Conservation (phyloP, 257 asterid species). For the Verbascum thapsus region DNA sequence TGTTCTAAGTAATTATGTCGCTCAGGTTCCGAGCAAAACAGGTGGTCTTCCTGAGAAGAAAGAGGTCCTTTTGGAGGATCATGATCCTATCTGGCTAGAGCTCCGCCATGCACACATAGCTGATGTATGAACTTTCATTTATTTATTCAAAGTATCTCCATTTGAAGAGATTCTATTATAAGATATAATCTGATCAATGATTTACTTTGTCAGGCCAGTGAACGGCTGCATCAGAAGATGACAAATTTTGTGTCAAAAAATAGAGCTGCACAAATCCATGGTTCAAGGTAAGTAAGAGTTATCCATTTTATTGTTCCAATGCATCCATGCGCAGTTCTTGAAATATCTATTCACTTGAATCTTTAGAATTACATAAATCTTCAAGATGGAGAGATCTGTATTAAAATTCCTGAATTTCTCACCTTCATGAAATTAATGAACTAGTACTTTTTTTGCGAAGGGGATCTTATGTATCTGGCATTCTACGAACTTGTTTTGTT, state of each 20-base stretch:
- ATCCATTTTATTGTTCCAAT: conserved; percentile 28
- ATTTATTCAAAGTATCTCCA: conserved; percentile 7
- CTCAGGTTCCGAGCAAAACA: conserved; percentile 80
- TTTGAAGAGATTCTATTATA: conserved; percentile 15
- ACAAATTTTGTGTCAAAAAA: conserved; percentile 86
- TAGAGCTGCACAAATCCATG: conserved; percentile 97
- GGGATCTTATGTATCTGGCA: not conserved
- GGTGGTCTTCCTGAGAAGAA: conserved; percentile 88
- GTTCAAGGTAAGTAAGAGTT: conserved; percentile 74
- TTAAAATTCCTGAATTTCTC: conserved; percentile 1
- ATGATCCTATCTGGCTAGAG: conserved; percentile 98
- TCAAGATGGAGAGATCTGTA: conserved; percentile 13
- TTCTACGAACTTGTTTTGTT: conserved; percentile 4
- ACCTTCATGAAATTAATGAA: not conserved
- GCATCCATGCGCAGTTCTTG: no score
- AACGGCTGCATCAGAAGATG: conserved; percentile 94
- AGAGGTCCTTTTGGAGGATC: conserved; percentile 98
- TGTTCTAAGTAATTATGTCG: conserved; percentile 29
- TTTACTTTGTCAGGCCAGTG: conserved; percentile 77
- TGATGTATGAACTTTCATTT: conserved; percentile 63
- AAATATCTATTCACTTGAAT: no score
- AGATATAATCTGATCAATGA: conserved; percentile 32
- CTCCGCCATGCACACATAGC: conserved; percentile 98
- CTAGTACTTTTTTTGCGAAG: conserved; percentile 1
- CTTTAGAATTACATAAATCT: conserved; percentile 5